These are phyloP conservation scores for Verticillium nonalfalfae DNA, from an alignment of 2,329 filamentous ascomycete species.

Conservation along the genomic window DNA sequence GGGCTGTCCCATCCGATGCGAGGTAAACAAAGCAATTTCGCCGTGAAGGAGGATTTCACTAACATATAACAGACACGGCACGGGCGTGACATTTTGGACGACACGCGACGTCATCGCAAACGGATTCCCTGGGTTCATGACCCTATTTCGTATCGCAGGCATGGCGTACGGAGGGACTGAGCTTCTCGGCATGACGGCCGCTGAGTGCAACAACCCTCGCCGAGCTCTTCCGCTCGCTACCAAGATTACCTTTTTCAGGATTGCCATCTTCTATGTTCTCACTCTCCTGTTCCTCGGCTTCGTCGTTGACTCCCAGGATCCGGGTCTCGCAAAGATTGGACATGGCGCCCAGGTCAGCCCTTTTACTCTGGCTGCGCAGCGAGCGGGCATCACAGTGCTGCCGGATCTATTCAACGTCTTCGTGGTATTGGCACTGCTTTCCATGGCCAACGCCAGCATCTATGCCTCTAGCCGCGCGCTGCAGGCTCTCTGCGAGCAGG, in stretches of 20 bases:
- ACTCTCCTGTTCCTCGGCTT: constrained; percentile 46
- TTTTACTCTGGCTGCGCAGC: constrained; percentile 19
- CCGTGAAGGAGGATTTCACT: background rate
- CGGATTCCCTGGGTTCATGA: constrained; percentile 32
- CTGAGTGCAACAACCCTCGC: constrained; percentile 34
- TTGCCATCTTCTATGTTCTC: constrained; percentile 48
- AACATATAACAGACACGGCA: constrained; percentile 6
- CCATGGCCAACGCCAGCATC: constrained; percentile 34
- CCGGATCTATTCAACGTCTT: constrained; percentile 27
- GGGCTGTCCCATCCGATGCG: constrained; percentile 37
- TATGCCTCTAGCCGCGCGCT: constrained; percentile 29
- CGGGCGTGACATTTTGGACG: constrained; percentile 39
- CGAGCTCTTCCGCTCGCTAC: constrained; percentile 73
- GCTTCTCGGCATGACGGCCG: constrained; percentile 35
- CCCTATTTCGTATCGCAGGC: constrained; percentile 35
- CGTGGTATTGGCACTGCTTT: constrained; percentile 25
- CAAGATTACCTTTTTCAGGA: constrained; percentile 66
- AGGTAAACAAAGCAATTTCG: constrained; percentile 35
- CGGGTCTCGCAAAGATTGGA: constrained; percentile 23
- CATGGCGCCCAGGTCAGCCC: constrained; percentile 16
- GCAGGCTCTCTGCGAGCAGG: constrained; percentile 24
- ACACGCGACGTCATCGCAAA: constrained; percentile 35
- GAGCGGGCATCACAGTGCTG: constrained; percentile 18
- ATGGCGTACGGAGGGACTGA: constrained; percentile 39
- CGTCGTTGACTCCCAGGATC: constrained; percentile 37